These are phyloP conservation scores for Bryum argenteum DNA, from an alignment of 225 moss, liverwort and hornwort species.

Conservation along the genomic window DNA sequence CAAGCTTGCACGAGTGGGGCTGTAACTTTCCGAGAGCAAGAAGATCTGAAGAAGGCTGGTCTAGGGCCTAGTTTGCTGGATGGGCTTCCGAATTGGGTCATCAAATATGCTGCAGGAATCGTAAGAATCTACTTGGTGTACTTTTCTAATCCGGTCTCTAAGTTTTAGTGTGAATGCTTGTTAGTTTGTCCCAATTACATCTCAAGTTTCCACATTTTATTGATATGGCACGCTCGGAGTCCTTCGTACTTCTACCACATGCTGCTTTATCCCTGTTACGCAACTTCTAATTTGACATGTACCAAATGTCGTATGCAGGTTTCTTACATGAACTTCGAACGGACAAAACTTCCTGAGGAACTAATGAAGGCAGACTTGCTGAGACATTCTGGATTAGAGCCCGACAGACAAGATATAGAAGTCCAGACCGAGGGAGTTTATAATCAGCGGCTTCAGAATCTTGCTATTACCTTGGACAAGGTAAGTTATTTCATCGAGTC, in stretches of 20 bases:
- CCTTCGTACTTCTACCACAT: neutral
- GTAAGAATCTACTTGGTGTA: conserved; percentile 44
- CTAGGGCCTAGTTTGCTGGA: conserved; percentile 81
- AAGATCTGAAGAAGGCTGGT: conserved; percentile 90
- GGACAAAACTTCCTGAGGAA: conserved; percentile 84
- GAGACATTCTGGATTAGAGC: conserved; percentile 74
- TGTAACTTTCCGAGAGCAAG: conserved; percentile 63
- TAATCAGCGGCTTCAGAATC: conserved; percentile 94
- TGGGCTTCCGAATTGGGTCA: conserved; percentile 88
- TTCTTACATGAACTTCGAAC: conserved; percentile 87
- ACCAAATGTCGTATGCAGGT: conserved; percentile 55
- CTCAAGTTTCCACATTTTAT: neutral
- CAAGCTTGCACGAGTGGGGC: conserved; percentile 76
- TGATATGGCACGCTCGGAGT: neutral
- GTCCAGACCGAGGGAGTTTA: conserved; percentile 98
- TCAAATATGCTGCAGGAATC: conserved; percentile 88
- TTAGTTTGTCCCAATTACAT: conserved; percentile 17
- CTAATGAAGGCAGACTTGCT: conserved; percentile 78
- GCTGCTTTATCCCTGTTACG: neutral
- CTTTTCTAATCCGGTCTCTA: conserved; percentile 10
- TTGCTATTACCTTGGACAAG: conserved; percentile 98
- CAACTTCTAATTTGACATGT: neutral
- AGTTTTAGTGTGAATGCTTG: conserved; percentile 18
- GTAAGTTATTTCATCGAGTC: conserved; percentile 33
- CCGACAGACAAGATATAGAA: conserved; percentile 80